A percentile compares a stretch with the other conserved stretches of the same genome.
These are phyloP conservation scores for Euryodendron excelsum DNA, from an alignment of 148 eudicot genomes.

Conservation along the genomic window DNA sequence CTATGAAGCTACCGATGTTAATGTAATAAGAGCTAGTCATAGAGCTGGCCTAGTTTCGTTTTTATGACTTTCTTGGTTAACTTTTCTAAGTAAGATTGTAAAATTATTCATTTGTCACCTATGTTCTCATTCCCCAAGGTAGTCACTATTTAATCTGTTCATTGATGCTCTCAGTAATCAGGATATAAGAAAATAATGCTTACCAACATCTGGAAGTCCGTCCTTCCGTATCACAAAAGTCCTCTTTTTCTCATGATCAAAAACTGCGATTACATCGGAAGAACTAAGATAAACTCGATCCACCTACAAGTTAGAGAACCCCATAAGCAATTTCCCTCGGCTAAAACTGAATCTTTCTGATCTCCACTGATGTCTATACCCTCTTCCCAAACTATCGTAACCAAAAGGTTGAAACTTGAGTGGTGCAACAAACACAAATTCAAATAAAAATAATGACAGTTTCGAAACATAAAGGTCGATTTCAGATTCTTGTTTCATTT, in stretches of 20 bases:
- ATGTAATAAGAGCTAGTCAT: background rate
- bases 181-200: slow-evolving; percentile 3
- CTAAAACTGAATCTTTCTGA: background rate
- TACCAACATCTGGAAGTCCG: slow-evolving; percentile 92
- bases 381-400: background rate
- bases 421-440: background rate
- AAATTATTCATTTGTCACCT: background rate
- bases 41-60: background rate
- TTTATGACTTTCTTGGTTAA: background rate
- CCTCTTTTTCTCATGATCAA: slow-evolving; percentile 76
- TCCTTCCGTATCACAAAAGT: slow-evolving; percentile 69
- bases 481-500: background rate
- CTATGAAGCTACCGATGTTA: background rate
- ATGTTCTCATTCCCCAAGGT: background rate
- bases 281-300: slow-evolving; percentile 76
- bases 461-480: background rate
- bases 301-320: slow-evolving; percentile 35
- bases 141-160: background rate
- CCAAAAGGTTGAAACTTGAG: background rate
- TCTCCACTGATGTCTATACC: background rate
- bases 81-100: background rate
- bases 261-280: slow-evolving; percentile 52
- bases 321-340: slow-evolving; percentile 11
- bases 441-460: background rate
- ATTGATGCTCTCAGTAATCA: background rate